Evolutionary conservation across 225 moss, liverwort and hornwort genomes (phyloP), one percentile per base, ranked within the genome.

Genomic region (Physcomitrium patens): DNA sequence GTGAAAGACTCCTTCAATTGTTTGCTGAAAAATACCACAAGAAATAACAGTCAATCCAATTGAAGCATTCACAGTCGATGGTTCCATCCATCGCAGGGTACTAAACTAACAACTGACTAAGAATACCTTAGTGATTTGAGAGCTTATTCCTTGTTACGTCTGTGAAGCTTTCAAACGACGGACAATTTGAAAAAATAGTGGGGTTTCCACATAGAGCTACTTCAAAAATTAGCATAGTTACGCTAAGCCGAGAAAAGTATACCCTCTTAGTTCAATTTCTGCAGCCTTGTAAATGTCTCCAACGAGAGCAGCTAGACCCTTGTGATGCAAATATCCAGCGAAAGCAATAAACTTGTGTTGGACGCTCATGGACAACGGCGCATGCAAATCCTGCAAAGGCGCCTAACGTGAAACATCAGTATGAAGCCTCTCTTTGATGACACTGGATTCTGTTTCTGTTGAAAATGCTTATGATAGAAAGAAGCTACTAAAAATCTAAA

Each of bases 301-400:
- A 53, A 90, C 69, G 8, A 92, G 78, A 49, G 56, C 46, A 63
- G 84, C 82, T 70, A 94, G 66, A 63, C 94, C 94, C 79, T 89
- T 83, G 71, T 86, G 73, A 69, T 92, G 85, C 57, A 94, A 80
- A 78, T 87, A 92, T 55, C 89, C 90, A 75, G 92, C 87, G 71
- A 89, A 92, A 53, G 92, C 90, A 49, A 94, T 92, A 58, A 94
- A 94, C 63, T 85, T 91, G 37, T 92, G 85, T 81, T 94, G 94
- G 54, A 86, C 92, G 76, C 72, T 89, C 84, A 89, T 85, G 65
- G 92, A 90, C 53, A 92, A 82, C 51, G 88, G 89, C 75, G 69
- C 80, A 71, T 89, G 80, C 60, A 77, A 76, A 16, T 87, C 91
- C 88, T 93, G 92, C 44, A 54, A 77, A 77, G 66, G 37, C 37